Percentiles rank a stretch among this genome's conserved stretches.
These are phyloP conservation scores for Thermochaetoides dissita DNA, from an alignment of 2,329 filamentous ascomycete genomes.

Conservation along the genomic window DNA sequence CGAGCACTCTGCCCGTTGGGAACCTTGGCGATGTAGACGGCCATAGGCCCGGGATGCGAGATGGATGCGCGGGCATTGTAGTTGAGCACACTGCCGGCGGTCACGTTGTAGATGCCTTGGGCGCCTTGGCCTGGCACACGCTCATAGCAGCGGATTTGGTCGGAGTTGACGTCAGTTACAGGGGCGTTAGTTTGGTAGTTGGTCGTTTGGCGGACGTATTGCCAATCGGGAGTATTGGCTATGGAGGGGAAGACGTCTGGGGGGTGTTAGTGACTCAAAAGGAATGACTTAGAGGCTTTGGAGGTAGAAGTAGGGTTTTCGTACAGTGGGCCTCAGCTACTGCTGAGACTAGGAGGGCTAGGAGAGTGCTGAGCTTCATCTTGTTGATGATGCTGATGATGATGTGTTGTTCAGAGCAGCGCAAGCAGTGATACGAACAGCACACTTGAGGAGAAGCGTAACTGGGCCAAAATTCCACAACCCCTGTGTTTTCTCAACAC, in stretches of 20 bases:
- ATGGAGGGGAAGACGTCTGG: slow-evolving; percentile 29
- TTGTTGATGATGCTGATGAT: neutral
- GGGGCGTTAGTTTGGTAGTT: slow-evolving; percentile 37
- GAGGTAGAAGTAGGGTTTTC: slow-evolving; percentile 2
- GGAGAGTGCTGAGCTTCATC: slow-evolving; percentile 17
- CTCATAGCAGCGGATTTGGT: slow-evolving; percentile 38
- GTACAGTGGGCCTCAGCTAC: slow-evolving; percentile 26
- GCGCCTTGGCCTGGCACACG: slow-evolving; percentile 25
- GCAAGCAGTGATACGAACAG: too few species aligned
- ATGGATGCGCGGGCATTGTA: slow-evolving; percentile 30
- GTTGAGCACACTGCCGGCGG: slow-evolving; percentile 29
- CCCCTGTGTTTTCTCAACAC: too few species aligned
- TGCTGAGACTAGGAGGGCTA: slow-evolving; percentile 14
- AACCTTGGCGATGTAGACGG: slow-evolving; percentile 28
- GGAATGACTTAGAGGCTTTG: neutral
- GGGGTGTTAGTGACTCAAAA: neutral
- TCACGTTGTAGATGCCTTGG: slow-evolving; percentile 26
- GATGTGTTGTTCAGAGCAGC: neutral
- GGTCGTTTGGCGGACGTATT: slow-evolving; percentile 31
- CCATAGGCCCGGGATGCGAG: slow-evolving; percentile 27
- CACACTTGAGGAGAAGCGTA: too few species aligned
- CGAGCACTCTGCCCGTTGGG: slow-evolving; percentile 24
- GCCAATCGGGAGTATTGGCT: slow-evolving; percentile 28
- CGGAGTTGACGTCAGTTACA: slow-evolving; percentile 32
- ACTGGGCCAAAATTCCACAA: too few species aligned